phyloP scores from a whole-genome alignment of 139 green algal genomes.

The Chlorella sorokiniana region DNA sequence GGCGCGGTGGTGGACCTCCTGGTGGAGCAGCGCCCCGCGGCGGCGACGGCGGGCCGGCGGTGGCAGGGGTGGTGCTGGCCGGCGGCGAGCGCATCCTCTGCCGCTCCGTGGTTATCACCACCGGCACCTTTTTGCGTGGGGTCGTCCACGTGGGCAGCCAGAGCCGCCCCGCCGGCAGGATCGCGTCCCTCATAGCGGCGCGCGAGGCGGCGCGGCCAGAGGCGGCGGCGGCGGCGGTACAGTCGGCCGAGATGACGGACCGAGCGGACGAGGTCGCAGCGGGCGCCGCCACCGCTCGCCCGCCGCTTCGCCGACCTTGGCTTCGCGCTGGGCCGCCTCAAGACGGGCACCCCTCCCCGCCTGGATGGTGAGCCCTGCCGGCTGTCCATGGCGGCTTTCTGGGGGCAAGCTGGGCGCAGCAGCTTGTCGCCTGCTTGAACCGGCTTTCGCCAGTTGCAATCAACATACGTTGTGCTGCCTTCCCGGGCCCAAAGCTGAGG shows the following conservation, averaged over 20 bases:
- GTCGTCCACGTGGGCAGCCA: slow-evolving; percentile 62
- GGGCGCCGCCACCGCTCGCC: slow-evolving; percentile 39
- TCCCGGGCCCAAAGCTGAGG: no score
- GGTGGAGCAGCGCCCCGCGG: slow-evolving; percentile 25
- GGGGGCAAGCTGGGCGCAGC: no score
- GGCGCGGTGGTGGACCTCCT: slow-evolving; percentile 57
- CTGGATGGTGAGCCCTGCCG: slow-evolving; percentile 48
- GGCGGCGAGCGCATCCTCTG: slow-evolving; percentile 42
- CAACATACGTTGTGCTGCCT: no score
- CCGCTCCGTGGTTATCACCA: slow-evolving; percentile 58
- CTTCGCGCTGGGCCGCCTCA: slow-evolving; percentile 54
- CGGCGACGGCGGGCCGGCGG: neutral
- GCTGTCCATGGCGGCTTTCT: neutral
- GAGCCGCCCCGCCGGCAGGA: slow-evolving; percentile 43
- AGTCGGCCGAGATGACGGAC: slow-evolving; percentile 28
- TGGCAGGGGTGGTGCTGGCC: slow-evolving; percentile 43
- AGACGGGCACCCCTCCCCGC: slow-evolving; percentile 64
- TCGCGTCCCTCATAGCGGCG: slow-evolving; percentile 38
- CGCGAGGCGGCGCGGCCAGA: neutral
- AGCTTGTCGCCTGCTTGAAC: no score
- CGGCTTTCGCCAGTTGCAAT: no score
- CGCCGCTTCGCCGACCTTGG: slow-evolving; percentile 39
- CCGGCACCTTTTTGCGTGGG: slow-evolving; percentile 61
- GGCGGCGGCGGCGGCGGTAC: slow-evolving; percentile 12
- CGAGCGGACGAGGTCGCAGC: slow-evolving; percentile 41